Evolutionary conservation across 2,329 filamentous ascomycete species (phyloP).

Genomic region (Rhynchosporium graminicola): DNA sequence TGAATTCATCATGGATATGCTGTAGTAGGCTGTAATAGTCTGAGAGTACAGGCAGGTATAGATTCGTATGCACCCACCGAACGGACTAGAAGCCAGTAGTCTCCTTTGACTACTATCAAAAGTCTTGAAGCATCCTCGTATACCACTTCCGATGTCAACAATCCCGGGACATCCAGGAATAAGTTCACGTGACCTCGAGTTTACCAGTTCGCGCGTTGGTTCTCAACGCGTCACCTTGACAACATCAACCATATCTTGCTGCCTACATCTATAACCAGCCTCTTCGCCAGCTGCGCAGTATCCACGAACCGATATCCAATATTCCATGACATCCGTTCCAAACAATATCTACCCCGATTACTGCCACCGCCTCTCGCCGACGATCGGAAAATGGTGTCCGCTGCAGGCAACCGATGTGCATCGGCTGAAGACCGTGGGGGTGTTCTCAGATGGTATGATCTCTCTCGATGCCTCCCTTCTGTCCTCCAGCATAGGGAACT

Average conservation of each 20-base stretch:
- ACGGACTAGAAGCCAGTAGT: no score
- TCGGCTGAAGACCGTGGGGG: constrained; percentile 48
- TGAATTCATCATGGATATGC: not conserved
- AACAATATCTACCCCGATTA: constrained; percentile 57
- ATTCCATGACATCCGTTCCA: constrained; percentile 52
- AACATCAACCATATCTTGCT: constrained; percentile 13
- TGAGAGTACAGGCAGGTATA: no score
- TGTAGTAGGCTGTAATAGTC: not conserved
- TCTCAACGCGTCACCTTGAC: constrained; percentile 22
- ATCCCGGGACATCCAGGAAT: not conserved
- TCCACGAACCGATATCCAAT: constrained; percentile 27
- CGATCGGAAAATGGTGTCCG: constrained; percentile 60
- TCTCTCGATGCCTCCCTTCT: not conserved
- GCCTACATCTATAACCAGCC: constrained; percentile 3
- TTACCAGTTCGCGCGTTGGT: not conserved
- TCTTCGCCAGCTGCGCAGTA: constrained; percentile 7
- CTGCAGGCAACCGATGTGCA: constrained; percentile 54
- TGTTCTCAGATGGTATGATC: constrained; percentile 53
- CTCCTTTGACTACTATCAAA: not conserved
- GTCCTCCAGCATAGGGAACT: no score
- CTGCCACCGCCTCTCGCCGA: constrained; percentile 64
- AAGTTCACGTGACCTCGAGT: constrained; percentile 15
- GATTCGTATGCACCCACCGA: no score
- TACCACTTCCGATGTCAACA: not conserved
- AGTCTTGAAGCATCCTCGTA: not conserved